Percentiles rank a stretch among this genome's conserved stretches.
These are phyloP conservation scores for Spatholobus suberectus DNA, from an alignment of 306 rosid species.

Conservation along the genomic window DNA sequence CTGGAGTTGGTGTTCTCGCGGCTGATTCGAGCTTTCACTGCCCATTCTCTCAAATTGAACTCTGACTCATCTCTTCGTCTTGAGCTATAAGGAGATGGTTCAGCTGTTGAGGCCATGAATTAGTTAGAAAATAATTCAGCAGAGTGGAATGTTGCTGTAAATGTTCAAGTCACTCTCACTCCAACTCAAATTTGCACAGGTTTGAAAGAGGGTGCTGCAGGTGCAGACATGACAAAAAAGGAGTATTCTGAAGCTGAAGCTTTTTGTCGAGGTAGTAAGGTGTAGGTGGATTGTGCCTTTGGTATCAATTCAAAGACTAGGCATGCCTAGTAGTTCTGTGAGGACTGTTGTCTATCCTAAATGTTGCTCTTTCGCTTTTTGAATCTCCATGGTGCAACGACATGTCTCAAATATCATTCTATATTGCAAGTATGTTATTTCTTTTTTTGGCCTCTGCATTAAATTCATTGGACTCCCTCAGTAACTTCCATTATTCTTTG, in stretches of 20 bases:
- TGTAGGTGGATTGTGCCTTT: slow-evolving; percentile 34
- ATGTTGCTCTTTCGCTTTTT: slow-evolving; percentile 42
- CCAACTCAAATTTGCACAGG: slow-evolving; percentile 32
- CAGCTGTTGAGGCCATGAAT: slow-evolving; percentile 55
- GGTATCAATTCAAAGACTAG: slow-evolving; percentile 17
- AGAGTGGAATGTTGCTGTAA: background rate
- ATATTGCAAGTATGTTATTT: slow-evolving; percentile 31
- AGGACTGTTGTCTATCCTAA: slow-evolving; percentile 33
- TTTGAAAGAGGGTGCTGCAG: slow-evolving; percentile 38
- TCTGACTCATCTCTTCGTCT: slow-evolving; percentile 69
- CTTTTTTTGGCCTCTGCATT: slow-evolving; percentile 30
- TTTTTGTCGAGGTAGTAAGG: slow-evolving; percentile 36
- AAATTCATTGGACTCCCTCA: slow-evolving; percentile 29
- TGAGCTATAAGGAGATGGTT: slow-evolving; percentile 56
- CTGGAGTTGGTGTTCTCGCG: slow-evolving; percentile 68
- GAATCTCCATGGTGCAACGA: slow-evolving; percentile 31
- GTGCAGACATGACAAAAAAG: slow-evolving; percentile 28
- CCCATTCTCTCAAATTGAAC: slow-evolving; percentile 81
- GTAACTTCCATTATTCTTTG: slow-evolving; percentile 37
- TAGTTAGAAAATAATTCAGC: slow-evolving; percentile 16
- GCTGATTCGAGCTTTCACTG: slow-evolving; percentile 57
- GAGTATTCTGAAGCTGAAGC: slow-evolving; percentile 26
- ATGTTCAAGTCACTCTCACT: slow-evolving; percentile 9
- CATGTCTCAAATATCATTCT: slow-evolving; percentile 35
- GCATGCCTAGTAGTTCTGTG: slow-evolving; percentile 33